These are phyloP conservation scores for Hypoxylon sp. DNA, from an alignment of 2,329 filamentous ascomycete species.

Conservation along the genomic window DNA sequence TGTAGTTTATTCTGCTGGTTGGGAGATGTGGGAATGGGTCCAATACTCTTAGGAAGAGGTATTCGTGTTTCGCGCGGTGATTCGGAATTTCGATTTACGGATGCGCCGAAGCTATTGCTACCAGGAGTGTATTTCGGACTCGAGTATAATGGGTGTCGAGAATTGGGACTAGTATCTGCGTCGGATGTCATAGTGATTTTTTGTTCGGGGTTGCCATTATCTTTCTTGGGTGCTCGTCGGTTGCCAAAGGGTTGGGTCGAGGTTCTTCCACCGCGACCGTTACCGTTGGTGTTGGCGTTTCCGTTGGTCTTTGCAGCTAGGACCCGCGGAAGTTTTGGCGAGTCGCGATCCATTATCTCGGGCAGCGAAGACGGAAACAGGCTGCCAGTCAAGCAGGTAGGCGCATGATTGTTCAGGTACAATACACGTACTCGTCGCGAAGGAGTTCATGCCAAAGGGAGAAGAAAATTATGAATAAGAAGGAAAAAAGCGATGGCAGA, in stretches of 20 bases:
- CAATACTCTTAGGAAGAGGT: constrained; percentile 45
- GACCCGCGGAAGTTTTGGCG: constrained; percentile 38
- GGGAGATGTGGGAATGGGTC: constrained; percentile 19
- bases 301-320: constrained; percentile 49
- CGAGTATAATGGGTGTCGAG: constrained; percentile 37
- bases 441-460: constrained; percentile 29
- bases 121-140: constrained; percentile 38
- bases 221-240: constrained; percentile 37
- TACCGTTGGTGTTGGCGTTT: constrained; percentile 26
- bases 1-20: constrained; percentile 21
- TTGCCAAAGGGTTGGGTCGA: constrained; percentile 44
- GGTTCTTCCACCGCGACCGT: constrained; percentile 40
- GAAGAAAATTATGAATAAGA: constrained; percentile 18
- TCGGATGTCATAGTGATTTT: constrained; percentile 50
- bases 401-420: constrained; percentile 32
- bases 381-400: constrained; percentile 38
- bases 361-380: constrained; percentile 19
- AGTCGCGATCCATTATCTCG: constrained; percentile 47
- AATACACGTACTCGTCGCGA: constrained; percentile 30
- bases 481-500: constrained; percentile 10
- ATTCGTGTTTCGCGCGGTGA: constrained; percentile 50
- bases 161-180: constrained; percentile 34
- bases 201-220: constrained; percentile 35
- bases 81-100: constrained; percentile 35
- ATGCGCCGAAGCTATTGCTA: constrained; percentile 33